phyloP scores from a whole-genome alignment of 2,329 filamentous ascomycete species.

The Ophiostoma ulmi region DNA sequence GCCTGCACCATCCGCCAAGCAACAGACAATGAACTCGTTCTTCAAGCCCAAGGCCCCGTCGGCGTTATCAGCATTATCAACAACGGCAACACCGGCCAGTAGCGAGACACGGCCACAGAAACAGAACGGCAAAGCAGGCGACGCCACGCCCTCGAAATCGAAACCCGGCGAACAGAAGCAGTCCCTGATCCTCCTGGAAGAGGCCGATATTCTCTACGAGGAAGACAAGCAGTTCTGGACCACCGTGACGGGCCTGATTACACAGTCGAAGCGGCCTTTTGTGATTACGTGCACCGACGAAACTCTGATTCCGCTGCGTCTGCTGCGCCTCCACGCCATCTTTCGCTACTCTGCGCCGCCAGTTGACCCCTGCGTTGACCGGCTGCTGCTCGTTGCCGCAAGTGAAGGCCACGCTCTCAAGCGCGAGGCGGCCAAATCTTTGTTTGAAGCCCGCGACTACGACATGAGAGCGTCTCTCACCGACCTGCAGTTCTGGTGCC shows the following conservation, averaged over 20 bases:
- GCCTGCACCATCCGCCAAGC: conserved; percentile 49
- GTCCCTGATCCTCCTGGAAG: conserved; percentile 88
- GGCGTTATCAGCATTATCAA: neutral
- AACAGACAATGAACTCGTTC: conserved; percentile 75
- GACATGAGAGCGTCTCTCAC: conserved; percentile 78
- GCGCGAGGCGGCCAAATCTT: conserved; percentile 58
- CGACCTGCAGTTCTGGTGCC: conserved; percentile 94
- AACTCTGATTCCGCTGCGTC: conserved; percentile 67
- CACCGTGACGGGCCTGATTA: conserved; percentile 70
- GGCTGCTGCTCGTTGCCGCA: conserved; percentile 75
- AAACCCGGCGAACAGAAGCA: conserved; percentile 64
- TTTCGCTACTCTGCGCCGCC: conserved; percentile 67
- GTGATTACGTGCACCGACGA: conserved; percentile 95
- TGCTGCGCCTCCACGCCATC: conserved; percentile 76
- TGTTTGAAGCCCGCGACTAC: conserved; percentile 63
- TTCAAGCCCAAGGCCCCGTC: conserved; percentile 49
- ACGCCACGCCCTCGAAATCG: conserved; percentile 32
- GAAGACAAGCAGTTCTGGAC: conserved; percentile 95
- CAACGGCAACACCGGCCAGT: conserved; percentile 23
- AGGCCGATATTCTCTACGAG: conserved; percentile 88
- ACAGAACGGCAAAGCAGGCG: conserved; percentile 24
- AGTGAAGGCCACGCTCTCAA: conserved; percentile 79
- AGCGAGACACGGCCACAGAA: conserved; percentile 25
- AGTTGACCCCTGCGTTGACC: conserved; percentile 65
- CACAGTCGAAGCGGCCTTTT: conserved; percentile 83